phyloP scores from a whole-genome alignment of 305 asterid genomes.

The Fraxinus paxiana region DNA sequence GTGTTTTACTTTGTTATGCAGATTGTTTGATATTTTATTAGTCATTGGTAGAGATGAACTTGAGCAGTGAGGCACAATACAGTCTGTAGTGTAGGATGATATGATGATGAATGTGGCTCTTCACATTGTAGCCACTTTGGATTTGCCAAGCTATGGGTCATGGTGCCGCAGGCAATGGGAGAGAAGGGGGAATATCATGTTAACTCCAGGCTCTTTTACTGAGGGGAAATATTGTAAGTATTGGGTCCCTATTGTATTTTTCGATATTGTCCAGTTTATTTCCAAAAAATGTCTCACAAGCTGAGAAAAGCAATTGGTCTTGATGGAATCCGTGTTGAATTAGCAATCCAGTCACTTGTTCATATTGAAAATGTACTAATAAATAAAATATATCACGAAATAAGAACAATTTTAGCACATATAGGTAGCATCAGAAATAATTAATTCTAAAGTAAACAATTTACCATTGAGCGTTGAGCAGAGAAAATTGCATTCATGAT shows the following conservation, averaged over 20 bases:
- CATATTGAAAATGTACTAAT: background rate
- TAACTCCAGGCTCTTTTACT: background rate
- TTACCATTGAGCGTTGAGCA: slow-evolving; percentile 87
- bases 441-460: slow-evolving; percentile 8
- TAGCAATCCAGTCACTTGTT: background rate
- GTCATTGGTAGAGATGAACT: background rate
- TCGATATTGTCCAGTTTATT: background rate
- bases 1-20: background rate
- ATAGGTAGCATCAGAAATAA: background rate
- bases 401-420: background rate
- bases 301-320: background rate
- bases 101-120: background rate
- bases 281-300: background rate
- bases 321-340: background rate
- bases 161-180: background rate
- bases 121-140: background rate
- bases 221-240: background rate
- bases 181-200: background rate
- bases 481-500: slow-evolving; percentile 95
- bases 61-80: background rate
- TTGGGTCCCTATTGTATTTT: background rate
- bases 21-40: background rate
- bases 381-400: background rate
- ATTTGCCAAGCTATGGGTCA: background rate
- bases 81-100: background rate